These are phyloP conservation scores for Wickerhamiella azyma DNA, from an alignment of 805 yeast species.

Conservation along the genomic window DNA sequence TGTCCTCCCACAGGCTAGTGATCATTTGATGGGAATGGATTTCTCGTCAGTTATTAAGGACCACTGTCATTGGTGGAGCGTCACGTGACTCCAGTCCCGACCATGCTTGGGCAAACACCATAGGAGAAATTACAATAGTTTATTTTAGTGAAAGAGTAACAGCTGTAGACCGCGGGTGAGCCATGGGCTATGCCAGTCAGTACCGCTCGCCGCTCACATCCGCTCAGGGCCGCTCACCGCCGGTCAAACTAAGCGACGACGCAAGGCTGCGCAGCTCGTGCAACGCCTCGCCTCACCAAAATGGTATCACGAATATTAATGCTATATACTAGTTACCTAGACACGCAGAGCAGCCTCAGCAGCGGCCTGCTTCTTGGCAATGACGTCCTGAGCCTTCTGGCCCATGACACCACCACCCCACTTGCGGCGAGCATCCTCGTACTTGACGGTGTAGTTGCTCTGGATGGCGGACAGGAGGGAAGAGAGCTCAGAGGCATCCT, in stretches of 20 bases:
- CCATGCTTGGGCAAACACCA: too few relatives aligned
- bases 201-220: too few relatives aligned
- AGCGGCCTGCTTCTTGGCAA: conserved; percentile 60
- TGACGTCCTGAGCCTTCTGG: conserved; percentile 78
- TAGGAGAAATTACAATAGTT: too few relatives aligned
- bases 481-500: conserved; percentile 90
- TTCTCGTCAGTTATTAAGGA: conserved; percentile 6
- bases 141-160: too few relatives aligned
- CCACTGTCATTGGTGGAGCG: conserved; percentile 3
- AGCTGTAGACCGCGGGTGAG: too few relatives aligned
- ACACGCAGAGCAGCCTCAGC: conserved; percentile 28
- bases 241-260: too few relatives aligned
- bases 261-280: too few relatives aligned
- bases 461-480: conserved; percentile 84
- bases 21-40: conserved; percentile 12
- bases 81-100: too few relatives aligned
- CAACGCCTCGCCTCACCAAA: not conserved
- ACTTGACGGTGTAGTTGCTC: conserved; percentile 85
- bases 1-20: conserved; percentile 42
- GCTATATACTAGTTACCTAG: conserved; percentile 14
- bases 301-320: not conserved
- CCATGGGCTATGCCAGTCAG: too few relatives aligned
- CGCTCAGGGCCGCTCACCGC: too few relatives aligned
- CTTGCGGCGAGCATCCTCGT: conserved; percentile 93
- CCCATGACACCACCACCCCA: conserved; percentile 99